Evolutionary conservation across 2,329 filamentous ascomycete species (phyloP), one percentile per base, ranked within the genome.

Genomic region (Cucurbitaria berberidis): DNA sequence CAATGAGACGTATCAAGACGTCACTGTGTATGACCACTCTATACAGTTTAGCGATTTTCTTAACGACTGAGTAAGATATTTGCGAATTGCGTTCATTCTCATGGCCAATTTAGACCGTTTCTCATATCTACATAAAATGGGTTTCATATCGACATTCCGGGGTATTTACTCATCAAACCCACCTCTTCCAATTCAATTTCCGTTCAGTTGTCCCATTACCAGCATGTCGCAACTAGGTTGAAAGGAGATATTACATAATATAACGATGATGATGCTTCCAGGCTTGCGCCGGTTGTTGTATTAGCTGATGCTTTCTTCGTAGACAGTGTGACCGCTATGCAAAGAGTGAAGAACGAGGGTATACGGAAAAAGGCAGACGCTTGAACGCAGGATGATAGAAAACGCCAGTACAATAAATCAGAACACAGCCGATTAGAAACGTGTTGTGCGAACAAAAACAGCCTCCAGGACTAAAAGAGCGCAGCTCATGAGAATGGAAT

Each of bases 361-460:
- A 72, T 71, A 66, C 67, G 57, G 58, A 63, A 70, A 67, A 59
- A 26, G n/a, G 44, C 44, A 63, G 60, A 59, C 70, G 69, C 69
- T 74, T 71, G 67, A 74, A 74, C 69, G 70, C 70, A 69, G 62
- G 59, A 71, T n/a, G n/a, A n/a, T n/a, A n/a, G n/a, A 44, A 13
- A 56, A 60, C 40, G 38, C 47, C 45, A 50, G 40, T 22, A 41
- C 50, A 53, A 51, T 42, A 34, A n/a, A n/a, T n/a, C 53, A 43
- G 60, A 53, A 42, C 21, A 49, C 38, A 57, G 38, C 59, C 42
- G 46, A 60, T 62, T 61, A 60, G 15, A 56, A 59, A 27, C 16
- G 42, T 51, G 42, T 36, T 24, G 34, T 34, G 42, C 36, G 32
- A 13, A 42, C 18, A 52, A 63, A 62, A 36, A 40, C 39, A 62